Evolutionary conservation across 805 yeast genomes (phyloP).

Genomic region (Candida peoriensis): DNA sequence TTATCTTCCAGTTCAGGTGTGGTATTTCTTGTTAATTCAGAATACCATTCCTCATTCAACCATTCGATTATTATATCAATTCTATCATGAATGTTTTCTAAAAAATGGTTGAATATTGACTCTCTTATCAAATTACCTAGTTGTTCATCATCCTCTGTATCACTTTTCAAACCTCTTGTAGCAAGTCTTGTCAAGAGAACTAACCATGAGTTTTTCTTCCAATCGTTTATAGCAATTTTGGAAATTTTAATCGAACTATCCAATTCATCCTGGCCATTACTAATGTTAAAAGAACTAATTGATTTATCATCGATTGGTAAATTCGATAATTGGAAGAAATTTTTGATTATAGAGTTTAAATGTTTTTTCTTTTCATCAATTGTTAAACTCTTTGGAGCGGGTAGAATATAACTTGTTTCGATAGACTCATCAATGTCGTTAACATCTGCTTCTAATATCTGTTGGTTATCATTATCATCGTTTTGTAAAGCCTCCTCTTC

Average conservation of each 20-base stretch:
- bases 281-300: constrained; percentile 17
- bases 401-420: constrained; percentile 44
- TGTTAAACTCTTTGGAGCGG: constrained; percentile 51
- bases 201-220: constrained; percentile 74
- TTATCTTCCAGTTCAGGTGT: constrained; percentile 20
- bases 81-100: constrained; percentile 65
- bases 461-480: constrained; percentile 24
- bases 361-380: constrained; percentile 53
- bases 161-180: constrained; percentile 62
- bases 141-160: constrained; percentile 27
- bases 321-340: constrained; percentile 48
- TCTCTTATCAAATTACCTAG: constrained; percentile 61
- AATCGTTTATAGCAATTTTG: constrained; percentile 36
- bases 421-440: constrained; percentile 31
- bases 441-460: constrained; percentile 15
- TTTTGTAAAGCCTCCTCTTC: constrained; percentile 21
- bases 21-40: constrained; percentile 36
- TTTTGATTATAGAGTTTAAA: constrained; percentile 50
- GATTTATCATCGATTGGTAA: constrained; percentile 18
- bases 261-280: constrained; percentile 11
- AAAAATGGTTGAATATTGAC: constrained; percentile 65
- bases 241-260: constrained; percentile 22
- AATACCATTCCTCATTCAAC: constrained; percentile 94
- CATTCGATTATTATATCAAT: constrained; percentile 80
- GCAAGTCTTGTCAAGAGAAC: constrained; percentile 69